A percentile compares a stretch with the other conserved stretches of the same genome.
phyloP scores from a whole-genome alignment of 148 eudicot genomes.

The Polygonum aviculare region DNA sequence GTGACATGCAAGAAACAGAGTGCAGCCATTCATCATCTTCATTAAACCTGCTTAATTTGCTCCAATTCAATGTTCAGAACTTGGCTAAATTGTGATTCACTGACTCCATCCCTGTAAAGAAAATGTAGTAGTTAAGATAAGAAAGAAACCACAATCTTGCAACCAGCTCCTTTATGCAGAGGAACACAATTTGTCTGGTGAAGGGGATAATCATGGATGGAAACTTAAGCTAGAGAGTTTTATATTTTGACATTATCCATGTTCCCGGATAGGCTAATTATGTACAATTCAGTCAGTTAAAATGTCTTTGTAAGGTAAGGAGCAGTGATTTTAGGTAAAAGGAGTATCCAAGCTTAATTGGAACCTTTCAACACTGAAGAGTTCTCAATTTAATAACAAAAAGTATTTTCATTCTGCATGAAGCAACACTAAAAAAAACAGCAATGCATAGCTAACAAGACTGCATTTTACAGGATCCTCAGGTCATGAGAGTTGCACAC shows the following conservation, averaged over 20 bases:
- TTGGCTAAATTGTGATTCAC: constrained; percentile 76
- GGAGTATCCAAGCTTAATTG: not conserved
- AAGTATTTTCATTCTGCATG: not conserved
- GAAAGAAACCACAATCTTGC: not conserved
- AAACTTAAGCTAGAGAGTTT: no score
- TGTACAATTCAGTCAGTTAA: not conserved
- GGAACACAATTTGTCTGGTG: not conserved
- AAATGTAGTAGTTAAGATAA: not conserved
- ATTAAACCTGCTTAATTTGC: constrained; percentile 76
- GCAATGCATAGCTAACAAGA: no score
- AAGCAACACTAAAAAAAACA: not conserved
- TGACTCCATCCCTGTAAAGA: constrained; percentile 71
- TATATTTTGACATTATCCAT: no score
- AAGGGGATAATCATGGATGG: not conserved
- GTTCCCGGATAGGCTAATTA: not conserved
- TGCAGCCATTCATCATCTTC: not conserved
- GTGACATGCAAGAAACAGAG: constrained; percentile 1
- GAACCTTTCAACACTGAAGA: not conserved
- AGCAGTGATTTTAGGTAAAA: not conserved
- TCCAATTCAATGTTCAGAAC: constrained; percentile 73
- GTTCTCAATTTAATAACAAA: not conserved
- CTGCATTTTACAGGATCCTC: not conserved
- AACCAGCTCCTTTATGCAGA: not conserved
- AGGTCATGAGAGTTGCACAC: not conserved
- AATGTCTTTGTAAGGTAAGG: not conserved